Conservation (phyloP, 73 alveolate species). For the Stentor roeselii region DNA sequence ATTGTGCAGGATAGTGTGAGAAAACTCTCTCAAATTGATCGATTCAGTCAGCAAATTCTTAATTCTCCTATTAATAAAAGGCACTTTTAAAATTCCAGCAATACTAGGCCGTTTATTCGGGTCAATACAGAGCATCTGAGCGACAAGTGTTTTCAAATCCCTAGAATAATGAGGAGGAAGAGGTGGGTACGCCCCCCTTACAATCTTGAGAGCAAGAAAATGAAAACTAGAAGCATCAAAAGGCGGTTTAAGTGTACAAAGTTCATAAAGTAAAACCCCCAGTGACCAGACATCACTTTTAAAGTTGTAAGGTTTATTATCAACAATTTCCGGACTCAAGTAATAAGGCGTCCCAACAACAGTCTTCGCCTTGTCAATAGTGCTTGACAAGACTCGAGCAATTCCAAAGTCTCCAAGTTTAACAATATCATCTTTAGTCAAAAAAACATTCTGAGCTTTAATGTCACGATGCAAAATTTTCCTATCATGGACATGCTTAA, state of each 20-base stretch:
- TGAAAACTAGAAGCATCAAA: slow-evolving; percentile 77
- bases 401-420: slow-evolving; percentile 92
- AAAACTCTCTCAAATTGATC: too few species aligned
- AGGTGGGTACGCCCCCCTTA: slow-evolving; percentile 61
- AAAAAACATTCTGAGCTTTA: slow-evolving; percentile 76
- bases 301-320: slow-evolving; percentile 71
- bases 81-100: too few species aligned
- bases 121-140: too few species aligned
- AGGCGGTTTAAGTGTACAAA: slow-evolving; percentile 85
- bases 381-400: slow-evolving; percentile 71
- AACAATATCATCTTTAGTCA: slow-evolving; percentile 68
- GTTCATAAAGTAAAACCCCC: slow-evolving; percentile 84
- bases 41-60: too few species aligned
- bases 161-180: slow-evolving; percentile 56
- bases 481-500: slow-evolving; percentile 91
- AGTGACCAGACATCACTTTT: slow-evolving; percentile 84
- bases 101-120: too few species aligned
- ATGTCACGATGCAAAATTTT: slow-evolving; percentile 82
- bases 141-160: slow-evolving; percentile 56
- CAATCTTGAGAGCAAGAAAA: slow-evolving; percentile 62
- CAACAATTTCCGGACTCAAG: slow-evolving; percentile 91
- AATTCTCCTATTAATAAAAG: too few species aligned
- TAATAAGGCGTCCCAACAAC: slow-evolving; percentile 92
- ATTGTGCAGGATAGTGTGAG: too few species aligned
- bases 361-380: slow-evolving; percentile 77